These are phyloP conservation scores for Tetradesmus obliquus DNA, from an alignment of 139 green algal genomes.

Conservation along the genomic window DNA sequence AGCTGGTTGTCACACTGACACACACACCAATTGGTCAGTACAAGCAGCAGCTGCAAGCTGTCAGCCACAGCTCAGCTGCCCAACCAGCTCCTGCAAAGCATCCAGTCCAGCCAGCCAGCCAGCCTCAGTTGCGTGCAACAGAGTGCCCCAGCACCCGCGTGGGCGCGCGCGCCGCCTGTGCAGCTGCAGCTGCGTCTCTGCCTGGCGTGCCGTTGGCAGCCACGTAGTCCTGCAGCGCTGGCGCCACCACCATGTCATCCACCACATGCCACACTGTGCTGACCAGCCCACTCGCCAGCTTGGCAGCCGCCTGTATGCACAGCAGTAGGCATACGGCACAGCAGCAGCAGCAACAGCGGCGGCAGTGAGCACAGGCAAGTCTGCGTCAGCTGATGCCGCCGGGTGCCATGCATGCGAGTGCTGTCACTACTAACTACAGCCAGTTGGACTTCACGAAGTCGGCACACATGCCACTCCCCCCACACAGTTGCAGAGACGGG, in stretches of 20 bases:
- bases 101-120: background rate
- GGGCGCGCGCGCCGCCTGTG: background rate
- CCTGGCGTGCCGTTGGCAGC: background rate
- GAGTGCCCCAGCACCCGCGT: slow-evolving; percentile 19
- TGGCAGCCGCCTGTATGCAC: slow-evolving; percentile 61
- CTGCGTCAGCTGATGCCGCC: too few species aligned
- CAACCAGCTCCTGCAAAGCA: background rate
- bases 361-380: too few species aligned
- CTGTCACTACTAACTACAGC: too few species aligned
- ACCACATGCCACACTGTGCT: slow-evolving; percentile 71
- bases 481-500: too few species aligned
- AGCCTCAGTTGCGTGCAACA: slow-evolving; percentile 3
- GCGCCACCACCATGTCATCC: slow-evolving; percentile 62
- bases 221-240: slow-evolving; percentile 54
- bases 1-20: background rate
- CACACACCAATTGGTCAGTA: background rate
- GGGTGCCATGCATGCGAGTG: background rate
- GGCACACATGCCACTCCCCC: too few species aligned
- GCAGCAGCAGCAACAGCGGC: too few species aligned
- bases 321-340: background rate
- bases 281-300: slow-evolving; percentile 72
- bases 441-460: too few species aligned
- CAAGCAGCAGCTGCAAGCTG: background rate
- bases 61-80: background rate
- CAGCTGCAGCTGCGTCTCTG: background rate